Conservation (phyloP, 225 moss, liverwort and hornwort species). For the Anthoceros angustus region DNA sequence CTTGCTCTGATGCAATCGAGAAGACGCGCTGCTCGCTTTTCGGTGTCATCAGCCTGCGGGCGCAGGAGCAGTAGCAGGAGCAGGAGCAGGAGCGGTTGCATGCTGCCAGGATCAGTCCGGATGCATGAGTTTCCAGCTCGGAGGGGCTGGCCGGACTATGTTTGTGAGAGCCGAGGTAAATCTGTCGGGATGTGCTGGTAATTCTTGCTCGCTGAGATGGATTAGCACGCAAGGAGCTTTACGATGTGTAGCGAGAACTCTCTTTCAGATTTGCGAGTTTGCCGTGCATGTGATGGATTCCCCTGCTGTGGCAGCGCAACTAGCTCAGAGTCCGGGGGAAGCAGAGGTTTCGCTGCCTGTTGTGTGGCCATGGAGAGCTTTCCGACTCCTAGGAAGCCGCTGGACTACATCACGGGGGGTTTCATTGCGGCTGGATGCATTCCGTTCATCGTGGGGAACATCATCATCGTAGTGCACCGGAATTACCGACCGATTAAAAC, state of each 20-base stretch:
- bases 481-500: slow-evolving; percentile 28
- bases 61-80: too few relatives aligned
- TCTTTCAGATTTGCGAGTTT: too few relatives aligned
- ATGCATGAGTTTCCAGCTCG: not conserved
- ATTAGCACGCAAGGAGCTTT: too few relatives aligned
- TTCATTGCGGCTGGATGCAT: slow-evolving; percentile 18
- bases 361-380: not conserved
- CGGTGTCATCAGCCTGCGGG: too few relatives aligned
- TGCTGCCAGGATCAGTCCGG: not conserved
- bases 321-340: not conserved
- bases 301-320: not conserved
- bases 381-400: not conserved
- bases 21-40: too few relatives aligned
- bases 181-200: too few relatives aligned
- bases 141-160: not conserved
- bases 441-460: slow-evolving; percentile 29
- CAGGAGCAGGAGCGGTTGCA: not conserved
- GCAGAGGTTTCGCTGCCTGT: not conserved
- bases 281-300: too few relatives aligned
- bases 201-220: too few relatives aligned
- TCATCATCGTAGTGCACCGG: slow-evolving; percentile 24
- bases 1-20: too few relatives aligned
- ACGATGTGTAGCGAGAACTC: too few relatives aligned
- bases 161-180: not conserved
- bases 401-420: slow-evolving; percentile 24